Base-by-base conservation (phyloP, 495 filamentous ascomycete genomes). In the Glonium stellatum region DNA sequence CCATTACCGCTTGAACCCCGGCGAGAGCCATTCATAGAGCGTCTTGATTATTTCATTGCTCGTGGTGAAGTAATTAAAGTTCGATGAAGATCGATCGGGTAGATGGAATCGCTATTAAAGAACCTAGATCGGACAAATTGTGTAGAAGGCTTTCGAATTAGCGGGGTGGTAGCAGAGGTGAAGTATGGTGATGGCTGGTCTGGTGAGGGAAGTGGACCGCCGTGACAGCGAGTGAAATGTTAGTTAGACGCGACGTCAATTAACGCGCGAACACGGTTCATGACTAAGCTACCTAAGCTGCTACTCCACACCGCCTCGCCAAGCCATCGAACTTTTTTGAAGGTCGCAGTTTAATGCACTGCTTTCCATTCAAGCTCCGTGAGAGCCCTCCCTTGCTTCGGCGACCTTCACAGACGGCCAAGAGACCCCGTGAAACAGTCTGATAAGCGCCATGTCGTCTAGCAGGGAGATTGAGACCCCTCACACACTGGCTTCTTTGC, bases 401-500 rank as follows among this genome's bases (percentile, higher is more conserved):
- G 62, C 65, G 62, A 56, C 51, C 27, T 62, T 65, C 62, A 62
- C 65, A 62, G 59, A 62, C 61, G 34, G 18, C 27, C 3, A 5
- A 51, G 5, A 47, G 22, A 18, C n/a, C 5, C 31, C 18, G 19
- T 34, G 31, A 35, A 22, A 31, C 55, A 5, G 57, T 60, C 59
- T 69, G 66, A 52, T 48, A 57, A 61, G 59, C n/a, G 47, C 18
- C 39, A 68, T 70, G 62, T 66, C 62, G 57, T 63, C 51, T 49
- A 51, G 35, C 54, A 59, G 27, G 46, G 55, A 61, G 44, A 71
- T 75, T 53, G 68, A 69, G 23, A 37, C 67, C 19, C 71, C 71
- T 8, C 67, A 69, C 50, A 73, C 67, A 6, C 56, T 76, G 23
- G 70, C 70, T n/a, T 59, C 66, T 0, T 58, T 76, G 2, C 68